phyloP scores from a whole-genome alignment of 331 rosid genomes.

The Pyrus hybrid region DNA sequence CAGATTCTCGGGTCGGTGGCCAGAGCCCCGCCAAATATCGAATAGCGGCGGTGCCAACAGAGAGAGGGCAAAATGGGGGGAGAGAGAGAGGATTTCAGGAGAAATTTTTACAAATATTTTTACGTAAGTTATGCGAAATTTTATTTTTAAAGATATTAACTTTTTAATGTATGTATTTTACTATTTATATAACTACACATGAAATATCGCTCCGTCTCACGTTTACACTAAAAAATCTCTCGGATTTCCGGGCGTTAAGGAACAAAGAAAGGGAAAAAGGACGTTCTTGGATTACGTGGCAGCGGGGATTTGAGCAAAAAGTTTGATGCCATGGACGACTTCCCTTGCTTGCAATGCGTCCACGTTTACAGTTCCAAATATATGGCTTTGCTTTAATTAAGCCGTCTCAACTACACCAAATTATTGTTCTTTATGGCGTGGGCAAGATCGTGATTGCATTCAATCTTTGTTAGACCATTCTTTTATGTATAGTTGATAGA shows the following conservation, averaged over 20 bases:
- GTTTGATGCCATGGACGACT: constrained; percentile 5
- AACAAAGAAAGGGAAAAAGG: not conserved
- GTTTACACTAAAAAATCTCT: too few species aligned
- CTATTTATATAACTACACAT: too few species aligned
- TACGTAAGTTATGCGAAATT: too few species aligned
- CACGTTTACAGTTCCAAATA: constrained; percentile 23
- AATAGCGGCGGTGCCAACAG: not conserved
- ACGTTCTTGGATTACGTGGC: not conserved
- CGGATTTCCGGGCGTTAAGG: not conserved
- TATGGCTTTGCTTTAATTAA: constrained; percentile 10
- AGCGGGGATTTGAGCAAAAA: not conserved
- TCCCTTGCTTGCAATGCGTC: constrained; percentile 1
- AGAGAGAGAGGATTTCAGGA: not conserved
- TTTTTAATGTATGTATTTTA: too few species aligned
- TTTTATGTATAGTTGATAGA: too few species aligned
- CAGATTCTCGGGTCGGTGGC: not conserved
- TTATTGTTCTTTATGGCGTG: not conserved
- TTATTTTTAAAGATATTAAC: too few species aligned
- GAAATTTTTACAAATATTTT: too few species aligned
- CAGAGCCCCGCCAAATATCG: not conserved
- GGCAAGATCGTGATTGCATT: not conserved
- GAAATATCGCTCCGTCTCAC: too few species aligned
- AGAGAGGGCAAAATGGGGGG: not conserved
- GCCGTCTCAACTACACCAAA: not conserved
- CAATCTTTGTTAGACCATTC: not conserved